phyloP scores from a whole-genome alignment of 2,329 filamentous ascomycete genomes.

The Tolypocladium tundrense region DNA sequence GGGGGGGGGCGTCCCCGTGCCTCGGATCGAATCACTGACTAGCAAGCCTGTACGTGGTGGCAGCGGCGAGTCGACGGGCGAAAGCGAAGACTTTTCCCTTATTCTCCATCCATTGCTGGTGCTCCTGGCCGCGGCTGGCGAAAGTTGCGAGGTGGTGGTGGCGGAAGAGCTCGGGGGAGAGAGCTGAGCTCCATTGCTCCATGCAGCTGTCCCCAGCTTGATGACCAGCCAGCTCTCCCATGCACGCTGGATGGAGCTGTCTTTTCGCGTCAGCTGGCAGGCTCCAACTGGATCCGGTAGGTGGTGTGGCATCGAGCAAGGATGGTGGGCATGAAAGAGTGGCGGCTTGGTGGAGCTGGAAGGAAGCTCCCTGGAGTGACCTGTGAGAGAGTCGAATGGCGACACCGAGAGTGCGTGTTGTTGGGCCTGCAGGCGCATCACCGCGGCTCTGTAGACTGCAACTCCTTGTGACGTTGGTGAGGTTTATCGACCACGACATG shows the following conservation, averaged over 20 bases:
- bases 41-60: neutral
- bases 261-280: neutral
- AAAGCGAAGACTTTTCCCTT: neutral
- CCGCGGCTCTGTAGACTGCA: neutral
- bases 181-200: neutral
- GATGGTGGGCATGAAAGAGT: neutral
- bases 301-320: neutral
- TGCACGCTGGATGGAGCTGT: neutral
- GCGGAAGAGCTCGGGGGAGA: neutral
- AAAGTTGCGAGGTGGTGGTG: neutral
- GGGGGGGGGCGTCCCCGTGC: neutral
- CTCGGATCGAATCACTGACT: neutral
- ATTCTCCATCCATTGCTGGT: neutral
- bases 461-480: neutral
- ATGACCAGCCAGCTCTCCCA: neutral
- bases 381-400: neutral
- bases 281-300: slow-evolving; percentile 2
- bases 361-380: neutral
- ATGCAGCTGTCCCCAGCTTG: slow-evolving; percentile 1
- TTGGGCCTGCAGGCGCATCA: neutral
- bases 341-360: neutral
- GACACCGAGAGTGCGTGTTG: neutral
- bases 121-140: neutral
- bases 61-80: neutral
- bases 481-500: neutral